Evolutionary conservation across 2,329 filamentous ascomycete species (phyloP), one percentile per base, ranked within the genome.

Genomic region (Berkeleyomyces rouxiae): DNA sequence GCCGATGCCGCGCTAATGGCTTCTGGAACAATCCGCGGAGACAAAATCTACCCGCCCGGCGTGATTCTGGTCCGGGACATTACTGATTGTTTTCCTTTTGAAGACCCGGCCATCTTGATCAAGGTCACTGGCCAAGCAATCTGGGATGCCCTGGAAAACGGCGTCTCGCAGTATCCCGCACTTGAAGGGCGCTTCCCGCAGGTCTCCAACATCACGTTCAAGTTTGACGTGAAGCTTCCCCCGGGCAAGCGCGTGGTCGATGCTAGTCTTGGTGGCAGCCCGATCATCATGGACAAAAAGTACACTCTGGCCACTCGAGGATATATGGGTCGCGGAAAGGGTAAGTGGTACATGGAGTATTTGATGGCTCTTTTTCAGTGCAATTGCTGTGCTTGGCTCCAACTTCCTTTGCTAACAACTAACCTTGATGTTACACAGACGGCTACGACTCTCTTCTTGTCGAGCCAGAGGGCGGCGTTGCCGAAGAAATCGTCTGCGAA

Each of bases 41-140:
- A 96, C 69, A 88, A 93, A 71, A 84, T 96, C 40, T 96, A 95
- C 68, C 84, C 89, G 0, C 88, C 89, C 0, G 90, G 90, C 0
- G 77, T 90, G 0, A 75, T 96, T 6, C 78, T 85, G 33, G 75
- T 95, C 64, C 88, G 88, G 69, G 89, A 95, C 68, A 82, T 95
- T n/a, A 82, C 90, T 63, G 87, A 88, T 59, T 95, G 89, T 70
- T 96, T 96, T 67, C 91, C 91, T 0, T 96, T 96, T 68, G 90
- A 96, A 70, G 90, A 96, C 66, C 90, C 90, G 0, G 87, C 91
- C 1, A 86, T 96, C 0, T 82, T 95, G 3, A 76, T 96, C 65
- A 81, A 80, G 42, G 78, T 90, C 3, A 83, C 77, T 0, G 91
- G 91, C 0, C 77, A 82, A 67, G 86, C 85, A 0, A 82, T 96